Evolutionary conservation across 1,139 yeast species (phyloP).

Genomic region (Pichia sp.): DNA sequence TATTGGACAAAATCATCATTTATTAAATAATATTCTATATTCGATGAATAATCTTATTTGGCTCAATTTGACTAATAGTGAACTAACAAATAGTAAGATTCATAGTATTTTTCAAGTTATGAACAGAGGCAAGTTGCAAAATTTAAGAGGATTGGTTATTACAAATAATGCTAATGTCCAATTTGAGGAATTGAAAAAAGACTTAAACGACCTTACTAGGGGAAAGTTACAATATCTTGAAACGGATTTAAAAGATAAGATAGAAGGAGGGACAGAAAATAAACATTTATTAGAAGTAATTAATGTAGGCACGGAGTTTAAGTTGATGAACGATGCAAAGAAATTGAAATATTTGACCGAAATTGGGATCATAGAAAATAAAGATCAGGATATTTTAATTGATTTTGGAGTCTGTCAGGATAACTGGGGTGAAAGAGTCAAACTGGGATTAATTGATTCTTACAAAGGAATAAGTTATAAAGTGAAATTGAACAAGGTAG

Average conservation of each 20-base stretch:
- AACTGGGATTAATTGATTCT: conserved; percentile 4
- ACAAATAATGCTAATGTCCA: conserved; percentile 9
- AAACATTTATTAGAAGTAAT: background rate
- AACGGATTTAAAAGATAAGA: conserved; percentile 5
- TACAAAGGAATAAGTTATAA: conserved; percentile 1
- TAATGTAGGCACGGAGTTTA: conserved; percentile 6
- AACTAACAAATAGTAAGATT: conserved; percentile 5
- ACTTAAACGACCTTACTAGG: conserved; percentile 3
- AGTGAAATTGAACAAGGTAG: conserved; percentile 3
- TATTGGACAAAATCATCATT: conserved; percentile 3
- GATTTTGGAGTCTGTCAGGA: conserved; percentile 12
- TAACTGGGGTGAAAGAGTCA: conserved; percentile 11
- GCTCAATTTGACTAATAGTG: conserved; percentile 10
- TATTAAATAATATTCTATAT: conserved; percentile 8
- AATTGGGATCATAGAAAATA: background rate
- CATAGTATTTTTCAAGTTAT: conserved; percentile 12
- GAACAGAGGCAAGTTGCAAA: conserved; percentile 8
- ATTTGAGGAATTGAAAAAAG: conserved; percentile 8
- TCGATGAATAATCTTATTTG: conserved; percentile 9
- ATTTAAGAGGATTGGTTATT: conserved; percentile 10
- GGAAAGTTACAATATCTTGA: conserved; percentile 15
- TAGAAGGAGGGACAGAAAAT: background rate
- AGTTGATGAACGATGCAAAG: conserved; percentile 12
- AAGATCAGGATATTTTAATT: background rate
- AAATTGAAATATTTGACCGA: conserved; percentile 5